These are phyloP conservation scores for Ophiostoma triangulosporum DNA, from an alignment of 2,329 filamentous ascomycete species.

Conservation along the genomic window DNA sequence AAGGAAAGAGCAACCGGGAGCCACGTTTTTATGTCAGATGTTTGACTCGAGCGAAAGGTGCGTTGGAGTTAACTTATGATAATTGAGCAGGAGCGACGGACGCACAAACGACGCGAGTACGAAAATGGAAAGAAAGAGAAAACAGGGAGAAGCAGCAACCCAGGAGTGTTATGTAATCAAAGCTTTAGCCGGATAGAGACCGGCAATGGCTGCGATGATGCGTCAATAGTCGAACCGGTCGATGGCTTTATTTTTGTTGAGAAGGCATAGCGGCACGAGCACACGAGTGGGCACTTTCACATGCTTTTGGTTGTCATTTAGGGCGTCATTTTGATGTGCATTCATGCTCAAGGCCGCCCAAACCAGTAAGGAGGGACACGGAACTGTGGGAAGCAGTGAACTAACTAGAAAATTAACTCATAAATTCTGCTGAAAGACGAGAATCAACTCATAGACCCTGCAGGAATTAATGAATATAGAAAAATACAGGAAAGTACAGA, in stretches of 20 bases:
- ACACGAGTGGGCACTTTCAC: slow-evolving; percentile 11
- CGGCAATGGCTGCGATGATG: neutral
- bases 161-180: neutral
- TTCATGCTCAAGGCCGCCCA: neutral
- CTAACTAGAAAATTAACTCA: neutral
- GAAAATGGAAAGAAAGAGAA: slow-evolving; percentile 3
- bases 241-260: slow-evolving; percentile 10
- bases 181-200: neutral
- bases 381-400: neutral
- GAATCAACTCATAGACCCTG: no score
- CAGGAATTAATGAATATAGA: neutral
- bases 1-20: neutral
- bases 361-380: neutral
- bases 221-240: neutral
- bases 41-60: neutral
- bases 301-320: slow-evolving; percentile 3
- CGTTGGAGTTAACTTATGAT: neutral
- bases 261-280: neutral
- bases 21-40: neutral
- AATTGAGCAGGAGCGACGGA: neutral
- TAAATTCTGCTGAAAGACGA: no score
- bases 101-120: neutral
- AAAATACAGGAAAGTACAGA: neutral
- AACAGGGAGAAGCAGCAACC: neutral
- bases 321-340: neutral